Evolutionary conservation across 495 filamentous ascomycete species (phyloP), one percentile per base, ranked within the genome.

Genomic region (Hypoxylon rickii): DNA sequence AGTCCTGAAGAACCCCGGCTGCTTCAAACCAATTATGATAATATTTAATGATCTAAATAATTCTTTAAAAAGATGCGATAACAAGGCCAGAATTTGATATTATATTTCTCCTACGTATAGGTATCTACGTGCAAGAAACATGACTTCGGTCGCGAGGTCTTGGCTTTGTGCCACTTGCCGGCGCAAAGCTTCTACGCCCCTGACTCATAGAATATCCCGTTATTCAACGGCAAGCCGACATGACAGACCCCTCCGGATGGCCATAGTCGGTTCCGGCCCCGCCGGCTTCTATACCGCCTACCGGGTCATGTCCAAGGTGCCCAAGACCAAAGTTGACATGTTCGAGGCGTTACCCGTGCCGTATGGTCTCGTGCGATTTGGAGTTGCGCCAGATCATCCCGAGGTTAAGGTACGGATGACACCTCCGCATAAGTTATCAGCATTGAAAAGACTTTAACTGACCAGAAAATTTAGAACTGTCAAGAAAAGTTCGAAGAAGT

Each of bases 221-320:
- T 69, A 67, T 64, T 59, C 52, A 24, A 52, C 66, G 3, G 49
- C 61, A 7, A 50, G 67, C 31, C 61, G 71, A 22, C 66, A 75
- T 63, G 77, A 73, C 29, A 76, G 78, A 20, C 86, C 86, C 0
- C 82, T 89, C 51, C 86, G 88, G 29, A 78, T 97, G 57, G 94
- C 92, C 59, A 80, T 98, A 46, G 86, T 98, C 65, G 94, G 94
- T 45, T 97, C 95, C 29, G 94, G 94, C 0, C 94, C 94, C 3
- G 94, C 95, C 36, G 94, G 94, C 3, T 98, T 97, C 73, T 98
- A 97, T 67, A 89, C 95, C 3, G 87, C 94, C 3, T 89, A 92
- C 57, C 81, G 91, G 49, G 80, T 93, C 48, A 84, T 97, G 73
- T 78, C 82, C 18, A 90, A 84, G 56, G 78, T 92, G 11, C 74